Base-by-base conservation (phyloP, 2,329 filamentous ascomycete genomes). In the Metarhizium anisopliae region DNA sequence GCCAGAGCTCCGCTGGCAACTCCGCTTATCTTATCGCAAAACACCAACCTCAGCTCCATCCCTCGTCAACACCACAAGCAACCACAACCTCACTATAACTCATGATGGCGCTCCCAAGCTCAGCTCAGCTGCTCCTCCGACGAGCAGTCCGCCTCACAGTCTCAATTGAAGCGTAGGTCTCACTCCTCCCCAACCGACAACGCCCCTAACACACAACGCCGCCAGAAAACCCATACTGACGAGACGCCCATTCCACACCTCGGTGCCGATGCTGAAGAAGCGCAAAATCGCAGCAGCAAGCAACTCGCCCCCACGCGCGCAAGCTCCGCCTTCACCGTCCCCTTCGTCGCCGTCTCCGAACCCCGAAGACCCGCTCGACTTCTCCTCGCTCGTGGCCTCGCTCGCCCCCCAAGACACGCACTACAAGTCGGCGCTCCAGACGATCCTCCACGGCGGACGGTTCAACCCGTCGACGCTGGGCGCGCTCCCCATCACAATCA, bases 401-500 rank as follows among this genome's bases (percentile, higher is more conserved):
- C 72, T 75, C 57, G 59, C 62, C 20, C 68, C 70, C 57, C 66
- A 72, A 45, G 74, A 75, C 55, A 64, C 68, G 53, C 73, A 75
- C 67, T 77, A 73, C 69, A 64, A 63, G 56, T 69, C 74, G 58
- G 72, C 74, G 61, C 66, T 80, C 47, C 70, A 72, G 32, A 60
- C 67, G 38, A 64, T 72, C 60, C 63, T 70, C 14, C 66, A 70
- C 59, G 78, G 77, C 60, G 77, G 77, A 32, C 75, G 77, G 57
- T 81, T 81, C 74, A 78, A 77, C 71, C 74, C 76, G 6, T 74
- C 76, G 61, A 65, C 64, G 55, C 69, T 83, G 52, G 78, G 78
- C 60, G 68, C 72, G 20, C 68, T 81, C 42, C 64, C 66, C 30
- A 73, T 81, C 36, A 45, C 63, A n/a, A 55, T 73, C 61, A 71